phyloP scores from a whole-genome alignment of 495 filamentous ascomycete genomes.

The Podospora conica region DNA sequence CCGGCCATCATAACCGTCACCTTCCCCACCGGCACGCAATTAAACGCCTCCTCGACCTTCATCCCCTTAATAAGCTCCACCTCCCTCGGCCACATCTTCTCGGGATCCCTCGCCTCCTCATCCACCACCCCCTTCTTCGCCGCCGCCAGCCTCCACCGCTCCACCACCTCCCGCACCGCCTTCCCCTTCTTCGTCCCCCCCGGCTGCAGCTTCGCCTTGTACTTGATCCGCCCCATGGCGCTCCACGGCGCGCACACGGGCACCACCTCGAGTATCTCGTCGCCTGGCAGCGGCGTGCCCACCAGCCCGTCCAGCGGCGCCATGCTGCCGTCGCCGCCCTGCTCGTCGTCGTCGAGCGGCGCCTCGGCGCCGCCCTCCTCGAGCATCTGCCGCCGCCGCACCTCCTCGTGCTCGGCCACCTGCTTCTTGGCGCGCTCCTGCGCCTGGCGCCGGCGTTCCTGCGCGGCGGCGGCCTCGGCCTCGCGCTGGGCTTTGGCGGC shows the following conservation, averaged over 20 bases:
- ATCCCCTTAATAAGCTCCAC: slow-evolving; percentile 72
- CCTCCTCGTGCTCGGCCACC: slow-evolving; percentile 60
- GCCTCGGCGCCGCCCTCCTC: slow-evolving; percentile 41
- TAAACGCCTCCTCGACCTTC: slow-evolving; percentile 76
- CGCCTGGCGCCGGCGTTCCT: slow-evolving; percentile 67
- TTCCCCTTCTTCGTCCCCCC: slow-evolving; percentile 90
- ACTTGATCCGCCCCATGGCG: slow-evolving; percentile 72
- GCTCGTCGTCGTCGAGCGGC: slow-evolving; percentile 44
- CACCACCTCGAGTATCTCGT: slow-evolving; percentile 85
- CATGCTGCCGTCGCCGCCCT: slow-evolving; percentile 44
- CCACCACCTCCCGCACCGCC: slow-evolving; percentile 81
- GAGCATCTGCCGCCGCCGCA: slow-evolving; percentile 50
- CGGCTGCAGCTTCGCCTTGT: slow-evolving; percentile 88
- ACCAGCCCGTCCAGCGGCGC: slow-evolving; percentile 64
- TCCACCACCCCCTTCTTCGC: slow-evolving; percentile 54
- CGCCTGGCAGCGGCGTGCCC: slow-evolving; percentile 68
- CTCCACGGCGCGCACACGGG: slow-evolving; percentile 87
- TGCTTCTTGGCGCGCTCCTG: slow-evolving; percentile 62
- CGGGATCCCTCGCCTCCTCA: slow-evolving; percentile 51
- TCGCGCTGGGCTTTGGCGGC: slow-evolving; percentile 45
- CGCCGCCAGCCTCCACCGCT: slow-evolving; percentile 62
- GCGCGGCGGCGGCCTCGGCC: slow-evolving; percentile 57
- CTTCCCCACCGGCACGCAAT: slow-evolving; percentile 77
- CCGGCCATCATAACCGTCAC: slow-evolving; percentile 69
- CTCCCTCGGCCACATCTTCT: slow-evolving; percentile 76